Base-by-base conservation (phyloP, 352 stramenopile genomes). In the Globisporangium middletonii region DNA sequence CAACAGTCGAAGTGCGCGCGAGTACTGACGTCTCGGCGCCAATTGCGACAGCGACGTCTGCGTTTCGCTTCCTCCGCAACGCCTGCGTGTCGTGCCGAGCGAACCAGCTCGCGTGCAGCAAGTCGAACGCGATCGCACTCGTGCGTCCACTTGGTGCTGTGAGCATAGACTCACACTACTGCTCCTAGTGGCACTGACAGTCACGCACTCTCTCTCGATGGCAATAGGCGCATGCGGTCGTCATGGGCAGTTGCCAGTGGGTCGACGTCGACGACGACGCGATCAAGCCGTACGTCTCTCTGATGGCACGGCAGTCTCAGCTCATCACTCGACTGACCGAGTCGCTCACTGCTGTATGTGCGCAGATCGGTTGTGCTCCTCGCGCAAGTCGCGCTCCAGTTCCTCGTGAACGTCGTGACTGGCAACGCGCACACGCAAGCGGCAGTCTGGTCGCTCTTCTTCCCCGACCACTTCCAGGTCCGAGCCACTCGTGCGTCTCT, bases 41-140 rank as follows among this genome's bases (percentile, higher is more conserved):
- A 11, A 18, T 84, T 27, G 55, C 68, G 4, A 52, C 35, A 3
- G 43, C 63, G 2, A 89, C 73, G 18, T 81, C 67, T 11, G 73
- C 68, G 13, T 83, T 91, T 41, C 79, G 83, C 0, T 86, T 92
- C 35, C 62, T 92, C 16, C 83, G 83, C 50, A 92, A 89, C 51
- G 79, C 82, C 1, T 94, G 79, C 53, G 83, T 62, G 0, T 60
- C 65, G 23, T 74, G 65, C 47, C 55, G 38, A 1, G 42, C 57
- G 28, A 94, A 89, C 50, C 83, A 94, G 50, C 63, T 71, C 18
- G 66, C 64, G 2, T 83, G 81, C 42, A 50, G 60, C 19, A 55
- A 69, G 13, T 55, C 62, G 7, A 54, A 59, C 23, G 50, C 72
- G 23, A 41, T 83, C 12, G 42, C 56, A 18, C 51, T 62, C 38